phyloP scores from a whole-genome alignment of 306 rosid genomes.

The Sphenostylis stenocarpa region DNA sequence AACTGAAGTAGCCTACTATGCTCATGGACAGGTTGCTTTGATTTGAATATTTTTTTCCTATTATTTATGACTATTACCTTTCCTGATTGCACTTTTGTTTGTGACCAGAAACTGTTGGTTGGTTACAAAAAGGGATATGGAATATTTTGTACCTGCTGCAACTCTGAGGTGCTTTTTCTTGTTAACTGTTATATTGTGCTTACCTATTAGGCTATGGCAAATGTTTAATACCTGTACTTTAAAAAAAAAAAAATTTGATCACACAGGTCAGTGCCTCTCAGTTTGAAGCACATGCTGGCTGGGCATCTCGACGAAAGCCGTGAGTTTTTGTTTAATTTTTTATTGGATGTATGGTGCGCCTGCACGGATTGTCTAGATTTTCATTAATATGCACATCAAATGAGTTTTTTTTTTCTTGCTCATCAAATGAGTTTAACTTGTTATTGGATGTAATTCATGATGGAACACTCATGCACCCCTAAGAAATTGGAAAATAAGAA shows the following conservation, averaged over 20 bases:
- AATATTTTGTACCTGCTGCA: conserved; percentile 77
- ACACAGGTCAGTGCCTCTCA: conserved; percentile 86
- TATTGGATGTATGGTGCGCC: neutral
- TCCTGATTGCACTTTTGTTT: conserved; percentile 35
- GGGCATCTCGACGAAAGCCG: conserved; percentile 96
- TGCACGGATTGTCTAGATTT: conserved; percentile 12
- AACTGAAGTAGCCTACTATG: conserved; percentile 77
- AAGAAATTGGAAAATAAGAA: too few species aligned
- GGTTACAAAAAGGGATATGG: conserved; percentile 81
- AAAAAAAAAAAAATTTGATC: neutral
- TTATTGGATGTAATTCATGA: conserved; percentile 20
- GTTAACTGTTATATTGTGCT: conserved; percentile 11
- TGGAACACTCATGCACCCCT: too few species aligned
- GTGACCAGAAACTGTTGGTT: conserved; percentile 62
- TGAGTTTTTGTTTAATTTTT: conserved; percentile 52
- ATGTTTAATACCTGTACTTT: conserved; percentile 1
- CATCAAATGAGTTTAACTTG: neutral
- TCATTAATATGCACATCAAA: neutral
- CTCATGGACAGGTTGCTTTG: conserved; percentile 69
- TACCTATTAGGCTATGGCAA: neutral
- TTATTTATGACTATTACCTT: conserved; percentile 10
- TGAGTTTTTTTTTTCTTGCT: neutral
- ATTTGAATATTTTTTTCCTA: neutral
- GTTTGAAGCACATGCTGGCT: conserved; percentile 98
- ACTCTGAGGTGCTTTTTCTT: conserved; percentile 58